Evolutionary conservation across 768 basidiomycete genomes (phyloP), one percentile per base, ranked within the genome.

Genomic region (Tremella mesenterica): DNA sequence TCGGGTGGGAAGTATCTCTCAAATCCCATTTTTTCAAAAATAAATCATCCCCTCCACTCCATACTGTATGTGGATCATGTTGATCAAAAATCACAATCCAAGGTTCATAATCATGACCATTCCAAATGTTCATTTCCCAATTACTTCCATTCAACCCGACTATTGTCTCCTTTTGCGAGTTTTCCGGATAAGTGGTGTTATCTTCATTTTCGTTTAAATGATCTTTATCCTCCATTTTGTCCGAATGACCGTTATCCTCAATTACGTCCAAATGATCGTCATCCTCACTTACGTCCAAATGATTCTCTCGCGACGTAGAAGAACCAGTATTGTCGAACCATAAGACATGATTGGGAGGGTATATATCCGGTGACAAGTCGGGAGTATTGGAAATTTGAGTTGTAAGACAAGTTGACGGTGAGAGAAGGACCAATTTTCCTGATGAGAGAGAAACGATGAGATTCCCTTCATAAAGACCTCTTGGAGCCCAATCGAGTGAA

Each of bases 41-140:
- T 25, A 88, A 76, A 70, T 99, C 95, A 63, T 99, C 95, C 0
- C 95, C 93, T 12, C 95, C 92, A 10, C 89, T 89, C 75, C 88
- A 96, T 3, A 95, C 76, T 30, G 87, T 71, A 63, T 83, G 81
- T 1, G 77, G 75, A 54, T 91, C 76, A 86, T 89, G 93, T 59
- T 85, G 83, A 64, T 96, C 81, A 84, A 89, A 97, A 1, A 86
- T 83, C 1, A 85, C 83, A 45, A 89, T 81, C 95, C 95, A 99
- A 0, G 92, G 86, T 68, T 99, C 95, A 63, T 83, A 83, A 53
- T 91, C 88, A 63, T 97, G 95, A 0, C 88, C 92, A 21, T 81
- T 77, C 91, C 91, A 97, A 1, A 77, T 78, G 23, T 80, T 73
- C 4, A 75, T 74, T 9, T 28, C 38, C 38, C 38, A 41, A 4